phyloP scores from a whole-genome alignment of 345 rosid species.

The Boechera retrofracta region DNA sequence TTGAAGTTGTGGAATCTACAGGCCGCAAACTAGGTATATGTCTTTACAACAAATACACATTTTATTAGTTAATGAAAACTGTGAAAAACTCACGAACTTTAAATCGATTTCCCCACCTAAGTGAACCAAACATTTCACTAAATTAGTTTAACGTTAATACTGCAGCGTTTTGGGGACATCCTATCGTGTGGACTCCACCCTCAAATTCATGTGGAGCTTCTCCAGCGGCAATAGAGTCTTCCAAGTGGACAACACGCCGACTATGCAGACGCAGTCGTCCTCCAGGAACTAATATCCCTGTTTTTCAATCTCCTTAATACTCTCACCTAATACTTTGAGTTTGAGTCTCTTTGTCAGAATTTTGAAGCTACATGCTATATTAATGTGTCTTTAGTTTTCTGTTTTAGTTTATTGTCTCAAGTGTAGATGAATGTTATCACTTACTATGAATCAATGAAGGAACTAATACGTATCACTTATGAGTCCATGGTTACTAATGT shows the following conservation, averaged over 20 bases:
- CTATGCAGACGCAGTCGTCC: constrained; percentile 23
- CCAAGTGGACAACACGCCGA: neutral
- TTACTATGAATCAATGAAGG: no score
- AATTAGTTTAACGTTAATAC: neutral
- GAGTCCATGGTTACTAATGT: no score
- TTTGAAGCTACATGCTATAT: neutral
- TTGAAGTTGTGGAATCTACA: constrained; percentile 22
- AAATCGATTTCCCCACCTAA: neutral
- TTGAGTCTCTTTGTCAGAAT: neutral
- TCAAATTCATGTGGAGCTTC: constrained; percentile 31
- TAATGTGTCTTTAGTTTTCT: no score
- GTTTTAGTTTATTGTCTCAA: neutral
- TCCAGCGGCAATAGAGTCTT: constrained; percentile 18
- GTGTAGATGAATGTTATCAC: neutral
- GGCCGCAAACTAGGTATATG: constrained; percentile 33
- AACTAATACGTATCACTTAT: no score
- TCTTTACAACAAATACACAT: neutral
- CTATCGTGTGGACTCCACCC: neutral
- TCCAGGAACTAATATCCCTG: constrained; percentile 17
- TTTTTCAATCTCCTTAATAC: constrained; percentile 12
- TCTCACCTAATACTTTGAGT: neutral
- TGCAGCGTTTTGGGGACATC: neutral
- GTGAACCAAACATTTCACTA: neutral
- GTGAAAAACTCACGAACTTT: neutral
- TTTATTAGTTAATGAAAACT: neutral